A percentile compares a stretch with the other conserved stretches of the same genome.
These are phyloP conservation scores for Sporothrix curviconia DNA, from an alignment of 2,329 filamentous ascomycete species.

Conservation along the genomic window DNA sequence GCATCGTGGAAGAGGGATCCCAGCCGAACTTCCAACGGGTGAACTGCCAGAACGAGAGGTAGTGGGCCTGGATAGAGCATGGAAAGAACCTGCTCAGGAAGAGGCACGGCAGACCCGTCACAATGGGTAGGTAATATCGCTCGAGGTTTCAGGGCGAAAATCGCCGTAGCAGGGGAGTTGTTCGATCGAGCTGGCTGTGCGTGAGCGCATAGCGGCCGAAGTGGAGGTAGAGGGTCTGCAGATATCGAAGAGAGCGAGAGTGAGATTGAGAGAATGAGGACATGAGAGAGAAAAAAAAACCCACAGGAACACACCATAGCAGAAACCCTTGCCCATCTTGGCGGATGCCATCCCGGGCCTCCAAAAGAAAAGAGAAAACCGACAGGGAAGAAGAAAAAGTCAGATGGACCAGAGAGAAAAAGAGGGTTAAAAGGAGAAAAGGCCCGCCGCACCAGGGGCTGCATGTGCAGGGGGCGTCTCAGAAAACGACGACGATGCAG, in stretches of 20 bases:
- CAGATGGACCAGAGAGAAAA: not conserved
- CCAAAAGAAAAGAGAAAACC: not conserved
- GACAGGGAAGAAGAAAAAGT: not conserved
- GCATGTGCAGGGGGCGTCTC: conserved; percentile 11
- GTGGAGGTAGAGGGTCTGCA: not conserved
- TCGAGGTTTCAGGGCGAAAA: conserved; percentile 11
- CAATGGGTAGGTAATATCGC: conserved; percentile 10
- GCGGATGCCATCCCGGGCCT: not conserved
- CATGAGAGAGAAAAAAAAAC: not conserved
- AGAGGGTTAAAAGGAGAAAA: not conserved
- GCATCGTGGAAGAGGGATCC: not conserved
- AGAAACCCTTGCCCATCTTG: not conserved
- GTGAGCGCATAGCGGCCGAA: not conserved
- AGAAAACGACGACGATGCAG: conserved; percentile 1
- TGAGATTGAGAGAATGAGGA: not conserved
- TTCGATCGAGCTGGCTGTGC: not conserved
- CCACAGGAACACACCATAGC: not conserved
- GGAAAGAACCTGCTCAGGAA: not conserved
- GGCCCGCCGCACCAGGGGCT: not conserved
- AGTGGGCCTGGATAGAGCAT: not conserved
- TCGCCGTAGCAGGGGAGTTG: not conserved
- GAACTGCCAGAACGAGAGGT: not conserved
- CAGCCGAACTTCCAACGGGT: not conserved
- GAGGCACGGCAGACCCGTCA: not conserved
- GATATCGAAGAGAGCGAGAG: not conserved